These are phyloP conservation scores for Pseudonitzschia delicatissima DNA, from an alignment of 108 stramenopile species.

Conservation along the genomic window DNA sequence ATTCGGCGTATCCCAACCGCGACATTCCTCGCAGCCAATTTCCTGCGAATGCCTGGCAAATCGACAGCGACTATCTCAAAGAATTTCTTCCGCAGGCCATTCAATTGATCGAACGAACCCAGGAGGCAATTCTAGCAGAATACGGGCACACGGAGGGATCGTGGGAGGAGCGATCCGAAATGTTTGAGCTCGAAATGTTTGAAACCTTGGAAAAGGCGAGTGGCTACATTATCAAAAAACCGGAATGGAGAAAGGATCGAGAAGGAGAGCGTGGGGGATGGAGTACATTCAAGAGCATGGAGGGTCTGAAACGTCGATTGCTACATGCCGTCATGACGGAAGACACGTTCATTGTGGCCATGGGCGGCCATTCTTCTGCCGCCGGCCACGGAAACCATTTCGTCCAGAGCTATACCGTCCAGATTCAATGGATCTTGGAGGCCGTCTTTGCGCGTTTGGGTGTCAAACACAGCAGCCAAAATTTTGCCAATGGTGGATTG, in stretches of 20 bases:
- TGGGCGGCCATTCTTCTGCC: conserved; percentile 59
- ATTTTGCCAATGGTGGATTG: conserved; percentile 53
- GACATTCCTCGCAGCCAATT: conserved; percentile 43
- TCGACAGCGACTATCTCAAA: conserved; percentile 49
- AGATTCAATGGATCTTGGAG: conserved; percentile 58
- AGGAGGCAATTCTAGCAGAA: conserved; percentile 64
- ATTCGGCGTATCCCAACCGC: conserved; percentile 41
- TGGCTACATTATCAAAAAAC: too few relatives aligned
- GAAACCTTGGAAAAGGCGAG: neutral
- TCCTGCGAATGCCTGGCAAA: conserved; percentile 65
- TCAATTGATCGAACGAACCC: conserved; percentile 55
- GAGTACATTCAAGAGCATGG: conserved; percentile 48
- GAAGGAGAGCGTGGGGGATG: conserved; percentile 42
- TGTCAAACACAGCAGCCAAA: conserved; percentile 47
- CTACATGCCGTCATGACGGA: conserved; percentile 82
- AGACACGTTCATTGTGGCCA: conserved; percentile 61
- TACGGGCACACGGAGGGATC: conserved; percentile 45
- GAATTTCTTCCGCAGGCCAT: conserved; percentile 56
- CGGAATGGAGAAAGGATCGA: too few relatives aligned
- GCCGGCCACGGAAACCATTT: conserved; percentile 61
- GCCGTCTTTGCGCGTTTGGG: conserved; percentile 59
- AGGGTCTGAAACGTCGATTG: conserved; percentile 61
- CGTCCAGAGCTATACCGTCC: conserved; percentile 54
- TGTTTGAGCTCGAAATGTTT: conserved; percentile 2
- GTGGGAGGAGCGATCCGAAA: conserved; percentile 9